These are phyloP conservation scores for Deinandra increscens DNA, from an alignment of 129 eudicot species.

Conservation along the genomic window DNA sequence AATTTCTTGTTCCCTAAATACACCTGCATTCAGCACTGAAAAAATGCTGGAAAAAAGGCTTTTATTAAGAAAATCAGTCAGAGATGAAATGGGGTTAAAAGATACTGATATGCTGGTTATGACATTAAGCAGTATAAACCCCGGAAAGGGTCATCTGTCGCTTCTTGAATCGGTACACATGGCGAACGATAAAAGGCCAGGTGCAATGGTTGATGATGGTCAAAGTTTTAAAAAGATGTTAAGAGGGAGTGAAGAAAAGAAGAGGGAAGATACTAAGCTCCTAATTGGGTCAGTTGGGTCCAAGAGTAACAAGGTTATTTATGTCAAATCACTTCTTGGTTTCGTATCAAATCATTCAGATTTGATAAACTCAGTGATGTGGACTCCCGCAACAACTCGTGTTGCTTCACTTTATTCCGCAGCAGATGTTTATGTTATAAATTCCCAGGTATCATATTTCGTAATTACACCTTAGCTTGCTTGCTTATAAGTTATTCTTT, in stretches of 20 bases:
- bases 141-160: slow-evolving; percentile 87
- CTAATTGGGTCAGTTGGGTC: slow-evolving; percentile 97
- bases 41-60: slow-evolving; percentile 68
- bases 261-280: slow-evolving; percentile 51
- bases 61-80: slow-evolving; percentile 54
- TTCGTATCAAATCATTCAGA: slow-evolving; percentile 59
- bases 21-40: slow-evolving; percentile 74
- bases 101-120: slow-evolving; percentile 85
- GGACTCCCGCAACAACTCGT: slow-evolving; percentile 96
- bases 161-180: slow-evolving; percentile 71
- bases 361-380: slow-evolving; percentile 61
- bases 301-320: slow-evolving; percentile 80
- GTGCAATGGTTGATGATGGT: slow-evolving; percentile 41
- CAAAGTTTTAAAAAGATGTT: slow-evolving; percentile 41
- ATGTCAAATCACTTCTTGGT: slow-evolving; percentile 66
- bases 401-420: slow-evolving; percentile 96
- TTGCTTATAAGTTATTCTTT: not conserved
- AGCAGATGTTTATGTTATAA: slow-evolving; percentile 88
- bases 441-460: slow-evolving; percentile 68
- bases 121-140: slow-evolving; percentile 87
- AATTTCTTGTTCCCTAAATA: slow-evolving; percentile 71
- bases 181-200: slow-evolving; percentile 32
- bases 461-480: not conserved
- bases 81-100: slow-evolving; percentile 84
- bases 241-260: slow-evolving; percentile 32